A percentile compares a stretch with the other conserved stretches of the same genome.
Evolutionary conservation across 2,329 filamentous ascomycete genomes (phyloP).

Genomic region (Graphiopsis chlorocephala): DNA sequence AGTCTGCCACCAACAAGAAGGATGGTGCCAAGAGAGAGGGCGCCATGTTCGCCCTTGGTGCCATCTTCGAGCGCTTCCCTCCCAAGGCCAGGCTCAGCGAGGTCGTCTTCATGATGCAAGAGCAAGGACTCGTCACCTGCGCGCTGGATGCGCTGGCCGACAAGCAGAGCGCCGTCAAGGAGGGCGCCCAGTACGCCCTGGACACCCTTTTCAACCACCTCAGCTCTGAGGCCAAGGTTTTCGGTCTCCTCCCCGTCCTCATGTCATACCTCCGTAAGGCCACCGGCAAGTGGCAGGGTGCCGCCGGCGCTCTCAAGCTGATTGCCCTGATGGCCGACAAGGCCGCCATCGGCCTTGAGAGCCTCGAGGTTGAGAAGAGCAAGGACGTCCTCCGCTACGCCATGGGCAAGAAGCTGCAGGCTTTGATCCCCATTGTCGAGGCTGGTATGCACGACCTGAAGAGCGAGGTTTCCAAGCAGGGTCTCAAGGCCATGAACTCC

Average conservation of each 20-base stretch:
- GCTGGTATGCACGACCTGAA: slow-evolving; percentile 96
- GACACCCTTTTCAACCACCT: slow-evolving; percentile 82
- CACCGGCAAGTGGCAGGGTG: slow-evolving; percentile 96
- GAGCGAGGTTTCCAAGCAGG: slow-evolving; percentile 78
- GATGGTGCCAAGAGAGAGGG: slow-evolving; percentile 80
- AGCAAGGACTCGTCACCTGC: slow-evolving; percentile 67
- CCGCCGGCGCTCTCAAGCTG: slow-evolving; percentile 78
- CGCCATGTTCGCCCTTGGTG: slow-evolving; percentile 90
- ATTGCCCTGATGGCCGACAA: slow-evolving; percentile 94
- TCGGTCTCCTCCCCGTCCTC: slow-evolving; percentile 75
- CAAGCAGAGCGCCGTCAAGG: slow-evolving; percentile 83
- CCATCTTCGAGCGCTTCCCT: slow-evolving; percentile 87
- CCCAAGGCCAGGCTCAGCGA: slow-evolving; percentile 74
- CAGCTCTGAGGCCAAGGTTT: slow-evolving; percentile 76
- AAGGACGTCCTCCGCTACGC: slow-evolving; percentile 88
- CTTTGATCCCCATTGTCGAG: slow-evolving; percentile 87
- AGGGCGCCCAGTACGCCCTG: slow-evolving; percentile 90
- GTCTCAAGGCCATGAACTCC: slow-evolving; percentile 87
- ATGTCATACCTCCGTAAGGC: slow-evolving; percentile 73
- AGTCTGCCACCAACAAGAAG: slow-evolving; percentile 92
- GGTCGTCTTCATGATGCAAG: slow-evolving; percentile 76
- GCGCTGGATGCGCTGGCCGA: slow-evolving; percentile 85
- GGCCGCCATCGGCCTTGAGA: slow-evolving; percentile 80
- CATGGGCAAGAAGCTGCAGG: slow-evolving; percentile 84
- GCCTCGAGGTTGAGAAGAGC: slow-evolving; percentile 77